Conservation (phyloP, 805 yeast species). For the Tetrapisispora fleetii region DNA sequence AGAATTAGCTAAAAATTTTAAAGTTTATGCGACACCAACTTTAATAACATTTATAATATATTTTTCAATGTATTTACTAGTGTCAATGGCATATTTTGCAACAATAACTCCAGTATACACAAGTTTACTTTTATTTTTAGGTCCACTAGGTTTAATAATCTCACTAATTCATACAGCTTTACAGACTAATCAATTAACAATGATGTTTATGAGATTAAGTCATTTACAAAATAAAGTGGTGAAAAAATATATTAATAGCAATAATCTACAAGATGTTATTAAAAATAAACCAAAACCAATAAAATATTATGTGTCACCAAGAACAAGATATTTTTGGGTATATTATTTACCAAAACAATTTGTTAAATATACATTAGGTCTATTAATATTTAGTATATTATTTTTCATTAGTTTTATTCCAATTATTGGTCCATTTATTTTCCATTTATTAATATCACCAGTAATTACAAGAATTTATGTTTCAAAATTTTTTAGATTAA, state of each 20-base stretch:
- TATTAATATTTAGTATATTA: constrained; percentile 7
- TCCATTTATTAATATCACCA: constrained; percentile 20
- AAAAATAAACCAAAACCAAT: constrained; percentile 16
- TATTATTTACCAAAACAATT: constrained; percentile 22
- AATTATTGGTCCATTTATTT: constrained; percentile 23
- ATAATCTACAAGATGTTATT: constrained; percentile 3
- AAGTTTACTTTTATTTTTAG: constrained; percentile 19
- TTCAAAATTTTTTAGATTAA: constrained; percentile 17
- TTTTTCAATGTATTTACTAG: constrained; percentile 11
- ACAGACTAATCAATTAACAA: constrained; percentile 24
- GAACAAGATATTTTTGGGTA: constrained; percentile 22
- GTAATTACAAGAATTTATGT: constrained; percentile 22
- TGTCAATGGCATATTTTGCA: constrained; percentile 20
- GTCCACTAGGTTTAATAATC: constrained; percentile 22
- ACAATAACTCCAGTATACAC: constrained; percentile 26
- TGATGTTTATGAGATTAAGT: constrained; percentile 25
- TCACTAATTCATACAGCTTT: constrained; percentile 23
- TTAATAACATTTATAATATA: constrained; percentile 11
- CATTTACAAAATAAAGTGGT: constrained; percentile 17
- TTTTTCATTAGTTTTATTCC: constrained; percentile 22
- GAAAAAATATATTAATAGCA: constrained; percentile 5
- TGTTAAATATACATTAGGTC: constrained; percentile 12
- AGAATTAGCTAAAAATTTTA: constrained; percentile 10
- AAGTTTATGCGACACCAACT: constrained; percentile 9
- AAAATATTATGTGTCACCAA: constrained; percentile 22